Percentiles rank a stretch among this genome's conserved stretches.
Conservation (phyloP, 345 rosid species). For the Euphorbia peplus region DNA sequence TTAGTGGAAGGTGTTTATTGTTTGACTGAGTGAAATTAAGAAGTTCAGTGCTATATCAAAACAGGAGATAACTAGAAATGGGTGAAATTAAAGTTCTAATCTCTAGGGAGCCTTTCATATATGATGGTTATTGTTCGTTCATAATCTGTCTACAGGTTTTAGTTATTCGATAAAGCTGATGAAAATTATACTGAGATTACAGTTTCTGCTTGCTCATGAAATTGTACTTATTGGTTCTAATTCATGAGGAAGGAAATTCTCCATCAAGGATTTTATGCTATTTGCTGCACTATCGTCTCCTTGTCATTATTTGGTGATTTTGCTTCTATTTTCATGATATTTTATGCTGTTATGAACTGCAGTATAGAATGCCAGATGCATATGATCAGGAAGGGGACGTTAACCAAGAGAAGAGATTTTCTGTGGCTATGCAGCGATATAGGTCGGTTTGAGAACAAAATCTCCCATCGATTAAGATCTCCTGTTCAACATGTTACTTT, state of each 20-base stretch:
- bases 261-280: neutral
- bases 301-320: neutral
- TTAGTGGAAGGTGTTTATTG: neutral
- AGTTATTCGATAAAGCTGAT: neutral
- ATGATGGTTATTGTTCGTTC: neutral
- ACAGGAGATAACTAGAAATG: neutral
- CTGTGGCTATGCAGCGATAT: slow-evolving; percentile 89
- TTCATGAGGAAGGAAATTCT: neutral
- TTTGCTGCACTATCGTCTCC: neutral
- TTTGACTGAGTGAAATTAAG: neutral
- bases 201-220: neutral
- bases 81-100: slow-evolving; percentile 1
- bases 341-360: slow-evolving; percentile 26
- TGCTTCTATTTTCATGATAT: slow-evolving; percentile 3
- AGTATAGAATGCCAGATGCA: slow-evolving; percentile 96
- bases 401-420: slow-evolving; percentile 88
- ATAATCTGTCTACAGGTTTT: slow-evolving; percentile 1
- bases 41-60: neutral
- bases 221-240: neutral
- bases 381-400: slow-evolving; percentile 86
- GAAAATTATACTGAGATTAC: neutral
- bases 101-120: neutral
- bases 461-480: neutral
- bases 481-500: slow-evolving; percentile 1
- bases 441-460: slow-evolving; percentile 37